Conservation (phyloP, 2,329 filamentous ascomycete species). For the Trichoderma arundinaceum region DNA sequence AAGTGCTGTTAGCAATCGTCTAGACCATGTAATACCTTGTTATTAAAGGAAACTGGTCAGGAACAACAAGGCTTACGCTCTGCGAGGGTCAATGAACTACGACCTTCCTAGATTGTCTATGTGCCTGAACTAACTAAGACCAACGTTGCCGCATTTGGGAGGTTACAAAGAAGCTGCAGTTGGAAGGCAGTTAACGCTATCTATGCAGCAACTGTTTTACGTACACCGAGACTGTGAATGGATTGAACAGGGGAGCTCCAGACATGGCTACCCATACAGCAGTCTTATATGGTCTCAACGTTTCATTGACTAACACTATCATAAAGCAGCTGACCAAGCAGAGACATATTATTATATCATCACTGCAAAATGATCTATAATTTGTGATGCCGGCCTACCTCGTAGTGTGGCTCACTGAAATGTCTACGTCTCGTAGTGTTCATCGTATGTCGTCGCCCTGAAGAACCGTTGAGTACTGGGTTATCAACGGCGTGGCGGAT, state of each 20-base stretch:
- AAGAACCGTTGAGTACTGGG: too few species aligned
- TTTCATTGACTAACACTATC: neutral
- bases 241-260: neutral
- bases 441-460: too few species aligned
- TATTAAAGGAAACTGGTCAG: too few species aligned
- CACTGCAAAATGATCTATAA: too few species aligned
- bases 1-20: too few species aligned
- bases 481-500: too few species aligned
- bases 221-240: neutral
- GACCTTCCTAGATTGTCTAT: constrained; percentile 12
- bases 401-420: too few species aligned
- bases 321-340: neutral
- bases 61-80: constrained; percentile 1
- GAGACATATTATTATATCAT: too few species aligned
- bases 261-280: neutral
- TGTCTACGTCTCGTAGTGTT: too few species aligned
- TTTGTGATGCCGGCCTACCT: too few species aligned
- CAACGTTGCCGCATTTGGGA: neutral
- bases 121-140: neutral
- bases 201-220: neutral
- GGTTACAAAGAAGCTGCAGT: neutral
- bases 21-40: too few species aligned
- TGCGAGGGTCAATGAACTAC: neutral
- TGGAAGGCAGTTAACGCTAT: neutral
- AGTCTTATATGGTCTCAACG: neutral